A percentile compares a stretch with the other conserved stretches of the same genome.
phyloP scores from a whole-genome alignment of 177 flowering plant genomes.

The Telopea speciosissima region DNA sequence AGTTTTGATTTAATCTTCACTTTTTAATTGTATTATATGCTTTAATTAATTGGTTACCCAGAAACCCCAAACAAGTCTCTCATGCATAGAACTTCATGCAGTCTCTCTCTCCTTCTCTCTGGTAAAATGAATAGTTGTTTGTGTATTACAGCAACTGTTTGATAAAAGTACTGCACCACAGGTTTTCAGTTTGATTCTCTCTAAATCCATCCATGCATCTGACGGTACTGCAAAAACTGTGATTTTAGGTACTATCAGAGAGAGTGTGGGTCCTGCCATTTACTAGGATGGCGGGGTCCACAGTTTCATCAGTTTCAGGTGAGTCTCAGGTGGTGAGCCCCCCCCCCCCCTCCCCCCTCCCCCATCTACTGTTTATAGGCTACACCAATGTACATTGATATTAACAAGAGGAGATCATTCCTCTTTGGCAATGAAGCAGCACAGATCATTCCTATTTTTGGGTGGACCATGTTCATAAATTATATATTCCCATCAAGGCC shows the following conservation, averaged over 20 bases:
- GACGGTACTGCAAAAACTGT: slow-evolving; percentile 2
- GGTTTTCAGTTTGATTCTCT: not conserved
- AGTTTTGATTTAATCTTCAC: not conserved
- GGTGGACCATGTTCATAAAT: not conserved
- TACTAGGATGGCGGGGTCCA: slow-evolving; percentile 28
- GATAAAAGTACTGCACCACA: not conserved
- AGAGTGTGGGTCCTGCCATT: slow-evolving; percentile 12
- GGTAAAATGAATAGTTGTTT: no score
- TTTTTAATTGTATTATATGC: slow-evolving; percentile 14
- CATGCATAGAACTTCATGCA: slow-evolving; percentile 6
- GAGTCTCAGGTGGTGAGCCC: slow-evolving; percentile 30
- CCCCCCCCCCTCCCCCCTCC: slow-evolving; percentile 34
- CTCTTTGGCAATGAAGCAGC: slow-evolving; percentile 10
- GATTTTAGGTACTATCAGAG: slow-evolving; percentile 11
- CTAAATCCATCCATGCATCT: slow-evolving; percentile 8
- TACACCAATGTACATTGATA: slow-evolving; percentile 32
- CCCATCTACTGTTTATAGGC: slow-evolving; percentile 38
- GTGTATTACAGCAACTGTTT: not conserved
- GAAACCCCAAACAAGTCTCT: not conserved
- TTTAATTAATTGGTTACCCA: slow-evolving; percentile 8
- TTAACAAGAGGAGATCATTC: slow-evolving; percentile 57
- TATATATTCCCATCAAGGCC: not conserved
- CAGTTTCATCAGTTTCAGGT: slow-evolving; percentile 47
- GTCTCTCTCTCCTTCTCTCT: not conserved
- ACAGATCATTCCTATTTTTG: not conserved